phyloP scores from a whole-genome alignment of 2,329 filamentous ascomycete genomes.

The Aulographum hederae region DNA sequence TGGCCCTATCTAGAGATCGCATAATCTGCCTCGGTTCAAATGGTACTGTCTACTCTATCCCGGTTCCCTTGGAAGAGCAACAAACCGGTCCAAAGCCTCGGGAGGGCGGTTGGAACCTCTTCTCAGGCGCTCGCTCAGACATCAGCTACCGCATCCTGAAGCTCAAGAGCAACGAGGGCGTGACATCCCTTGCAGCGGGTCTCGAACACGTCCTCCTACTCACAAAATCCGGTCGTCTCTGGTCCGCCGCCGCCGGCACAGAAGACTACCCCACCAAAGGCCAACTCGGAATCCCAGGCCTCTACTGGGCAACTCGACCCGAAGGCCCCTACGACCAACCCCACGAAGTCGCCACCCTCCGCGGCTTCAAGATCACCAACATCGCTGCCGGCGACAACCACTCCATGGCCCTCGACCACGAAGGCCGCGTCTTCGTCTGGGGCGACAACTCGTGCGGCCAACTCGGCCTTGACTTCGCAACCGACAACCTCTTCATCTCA shows the following conservation, averaged over 20 bases:
- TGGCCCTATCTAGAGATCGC: conserved; percentile 65
- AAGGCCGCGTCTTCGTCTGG: conserved; percentile 68
- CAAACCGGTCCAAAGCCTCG: conserved; percentile 40
- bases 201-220: conserved; percentile 74
- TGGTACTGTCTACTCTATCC: conserved; percentile 71
- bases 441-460: conserved; percentile 89
- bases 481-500: conserved; percentile 42
- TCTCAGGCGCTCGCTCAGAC: conserved; percentile 41
- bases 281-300: conserved; percentile 70
- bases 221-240: conserved; percentile 70
- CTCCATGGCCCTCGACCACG: conserved; percentile 57
- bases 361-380: conserved; percentile 50
- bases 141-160: conserved; percentile 59
- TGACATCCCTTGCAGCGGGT: conserved; percentile 59
- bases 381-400: conserved; percentile 79
- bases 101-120: conserved; percentile 55
- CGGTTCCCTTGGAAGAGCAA: conserved; percentile 58
- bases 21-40: conserved; percentile 60
- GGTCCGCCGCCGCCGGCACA: conserved; percentile 68
- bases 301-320: conserved; percentile 65
- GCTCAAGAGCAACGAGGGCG: conserved; percentile 50
- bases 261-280: conserved; percentile 64
- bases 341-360: conserved; percentile 54
- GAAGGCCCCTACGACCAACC: conserved; percentile 62
- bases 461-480: conserved; percentile 52